Base-by-base conservation (phyloP, 2,329 filamentous ascomycete genomes). In the Cytospora chrysosperma region DNA sequence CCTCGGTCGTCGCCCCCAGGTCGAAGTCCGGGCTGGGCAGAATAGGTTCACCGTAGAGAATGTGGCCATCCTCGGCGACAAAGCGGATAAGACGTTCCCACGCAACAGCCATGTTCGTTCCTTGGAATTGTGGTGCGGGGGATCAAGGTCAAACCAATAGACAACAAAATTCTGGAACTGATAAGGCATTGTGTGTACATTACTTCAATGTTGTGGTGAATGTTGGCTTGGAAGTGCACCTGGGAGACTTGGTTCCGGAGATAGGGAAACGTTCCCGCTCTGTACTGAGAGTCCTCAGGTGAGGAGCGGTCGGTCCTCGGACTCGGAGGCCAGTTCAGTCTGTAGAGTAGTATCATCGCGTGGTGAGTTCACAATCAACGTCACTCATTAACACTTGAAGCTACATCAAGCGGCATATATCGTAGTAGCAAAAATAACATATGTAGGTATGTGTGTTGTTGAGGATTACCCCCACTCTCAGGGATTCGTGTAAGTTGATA, bases 81-180 rank as follows among this genome's bases (percentile, higher is more conserved):
- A 86, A 86, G 34, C 84, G 82, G 61, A 86, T 84, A 0, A 85
- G 74, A 58, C 82, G 75, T 61, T 80, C 74, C 83, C 84, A 86
- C 55, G 70, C 63, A 26, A 75, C 68, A 7, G 61, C 61, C 74
- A 78, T 77, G n/a, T 47, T 67, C 21, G 17, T 32, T 2, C 24
- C 21, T 8, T 34, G 27, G 1, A 13, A 10, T 4, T 13, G 17
- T 10, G 32, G 6, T 52, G 19, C 8, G 4, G 3, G 13, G 32
- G n/a, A 2, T 17, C n/a, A 4, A 8, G 8, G 3, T 24, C 9
- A 9, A 3, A n/a, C n/a, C 21, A 51, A 4, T n/a, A 24, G 34
- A 26, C 6, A 2, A 17, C 8, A 1, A 21, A 13, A 15, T 27
- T 27, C 4, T n/a, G 2, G 15, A 21, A 12, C 21, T 28, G 43